These are phyloP conservation scores for Nicotiana otophora DNA, from an alignment of 257 asterid species.

Conservation along the genomic window DNA sequence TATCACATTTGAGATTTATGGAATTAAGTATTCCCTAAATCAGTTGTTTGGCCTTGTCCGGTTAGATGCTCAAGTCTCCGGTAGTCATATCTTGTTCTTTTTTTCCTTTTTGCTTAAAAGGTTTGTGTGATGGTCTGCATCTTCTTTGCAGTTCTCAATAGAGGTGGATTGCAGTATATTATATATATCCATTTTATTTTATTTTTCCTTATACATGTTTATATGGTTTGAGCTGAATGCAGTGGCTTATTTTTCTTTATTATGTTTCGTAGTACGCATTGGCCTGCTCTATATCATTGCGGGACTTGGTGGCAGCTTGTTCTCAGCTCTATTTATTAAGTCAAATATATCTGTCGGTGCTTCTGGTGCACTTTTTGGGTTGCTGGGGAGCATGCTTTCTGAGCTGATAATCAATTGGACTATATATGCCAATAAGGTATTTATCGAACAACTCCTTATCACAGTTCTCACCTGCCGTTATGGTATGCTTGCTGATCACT, in stretches of 20 bases:
- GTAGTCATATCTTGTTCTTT: neutral
- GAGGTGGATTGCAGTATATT: neutral
- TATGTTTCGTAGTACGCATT: slow-evolving; percentile 46
- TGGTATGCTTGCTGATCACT: neutral
- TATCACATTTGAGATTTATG: neutral
- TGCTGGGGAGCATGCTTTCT: slow-evolving; percentile 89
- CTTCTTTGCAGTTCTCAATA: neutral
- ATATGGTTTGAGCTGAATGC: neutral
- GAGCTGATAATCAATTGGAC: slow-evolving; percentile 90
- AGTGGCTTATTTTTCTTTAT: slow-evolving; percentile 5
- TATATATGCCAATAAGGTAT: slow-evolving; percentile 83
- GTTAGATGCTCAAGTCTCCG: neutral
- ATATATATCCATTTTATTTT: neutral
- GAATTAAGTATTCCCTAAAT: neutral
- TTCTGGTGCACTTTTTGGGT: slow-evolving; percentile 89
- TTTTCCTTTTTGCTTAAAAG: neutral
- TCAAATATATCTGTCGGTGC: slow-evolving; percentile 91
- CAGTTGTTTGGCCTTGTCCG: neutral
- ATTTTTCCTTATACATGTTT: neutral
- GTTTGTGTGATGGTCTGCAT: neutral
- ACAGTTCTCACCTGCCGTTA: neutral
- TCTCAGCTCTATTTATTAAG: slow-evolving; percentile 77
- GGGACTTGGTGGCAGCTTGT: slow-evolving; percentile 83
- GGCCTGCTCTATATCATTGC: slow-evolving; percentile 78
- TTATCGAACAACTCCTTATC: neutral